phyloP scores from a whole-genome alignment of 169 alveolate genomes.

The Prorocentrum cordatum region DNA sequence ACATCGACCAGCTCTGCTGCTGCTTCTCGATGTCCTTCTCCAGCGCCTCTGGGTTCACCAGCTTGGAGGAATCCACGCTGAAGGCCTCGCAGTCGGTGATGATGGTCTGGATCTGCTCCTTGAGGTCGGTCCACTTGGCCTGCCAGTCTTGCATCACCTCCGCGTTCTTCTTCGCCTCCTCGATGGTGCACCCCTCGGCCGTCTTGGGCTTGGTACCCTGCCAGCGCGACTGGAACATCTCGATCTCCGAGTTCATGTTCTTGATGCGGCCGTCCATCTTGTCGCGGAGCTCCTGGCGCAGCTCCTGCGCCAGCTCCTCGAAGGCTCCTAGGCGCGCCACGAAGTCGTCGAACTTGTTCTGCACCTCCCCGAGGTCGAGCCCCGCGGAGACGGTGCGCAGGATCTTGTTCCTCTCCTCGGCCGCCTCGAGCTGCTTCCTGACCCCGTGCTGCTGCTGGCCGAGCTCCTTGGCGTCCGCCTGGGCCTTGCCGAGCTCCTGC shows the following conservation, averaged over 20 bases:
- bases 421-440: constrained; percentile 62
- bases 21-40: constrained; percentile 1
- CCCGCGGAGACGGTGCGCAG: constrained; percentile 18
- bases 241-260: constrained; percentile 77
- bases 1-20: constrained; percentile 56
- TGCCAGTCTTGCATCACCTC: constrained; percentile 53
- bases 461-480: constrained; percentile 78
- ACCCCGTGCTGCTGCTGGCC: constrained; percentile 78
- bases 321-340: constrained; percentile 79
- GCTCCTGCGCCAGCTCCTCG: constrained; percentile 79
- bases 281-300: constrained; percentile 79
- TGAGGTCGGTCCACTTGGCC: constrained; percentile 43
- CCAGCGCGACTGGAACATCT: constrained; percentile 81
- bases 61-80: constrained; percentile 37
- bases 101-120: constrained; percentile 8
- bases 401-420: constrained; percentile 27
- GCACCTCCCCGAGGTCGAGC: constrained; percentile 76
- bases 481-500: constrained; percentile 83
- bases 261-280: constrained; percentile 79
- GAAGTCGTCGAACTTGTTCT: constrained; percentile 84
- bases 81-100: constrained; percentile 45
- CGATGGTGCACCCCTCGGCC: constrained; percentile 24
- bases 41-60: background rate
- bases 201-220: constrained; percentile 80
- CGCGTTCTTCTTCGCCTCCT: constrained; percentile 47